phyloP scores from a whole-genome alignment of 1,284 basidiomycete species.

The Porogramme epimiltina region DNA sequence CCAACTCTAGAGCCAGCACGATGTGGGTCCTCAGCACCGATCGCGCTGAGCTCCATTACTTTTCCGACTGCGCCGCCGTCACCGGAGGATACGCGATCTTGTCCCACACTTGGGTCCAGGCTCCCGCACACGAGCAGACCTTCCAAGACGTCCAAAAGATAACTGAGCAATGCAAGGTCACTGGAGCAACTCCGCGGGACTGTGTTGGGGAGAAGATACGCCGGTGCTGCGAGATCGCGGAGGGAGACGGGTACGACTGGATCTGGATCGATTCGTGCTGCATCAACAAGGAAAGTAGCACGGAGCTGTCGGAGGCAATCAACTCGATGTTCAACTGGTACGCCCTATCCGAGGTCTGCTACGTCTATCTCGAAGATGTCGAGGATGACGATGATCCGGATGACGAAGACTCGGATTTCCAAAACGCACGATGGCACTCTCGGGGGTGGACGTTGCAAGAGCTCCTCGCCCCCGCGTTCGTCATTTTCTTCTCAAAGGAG shows the following conservation, averaged over 20 bases:
- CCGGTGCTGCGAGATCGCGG: background rate
- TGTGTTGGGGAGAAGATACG: background rate
- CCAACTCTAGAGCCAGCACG: background rate
- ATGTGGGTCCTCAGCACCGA: background rate
- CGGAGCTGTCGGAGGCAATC: background rate
- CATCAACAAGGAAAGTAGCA: background rate
- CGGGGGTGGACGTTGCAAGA: conserved; percentile 3
- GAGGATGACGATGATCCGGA: too few relatives aligned
- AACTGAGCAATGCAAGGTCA: background rate
- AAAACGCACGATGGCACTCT: background rate
- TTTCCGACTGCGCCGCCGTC: background rate
- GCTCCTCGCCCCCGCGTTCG: background rate
- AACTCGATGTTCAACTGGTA: background rate
- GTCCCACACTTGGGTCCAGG: background rate
- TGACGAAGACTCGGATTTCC: too few relatives aligned
- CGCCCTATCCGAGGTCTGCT: background rate
- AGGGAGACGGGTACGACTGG: background rate
- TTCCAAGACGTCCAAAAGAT: background rate
- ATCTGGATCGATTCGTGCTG: background rate
- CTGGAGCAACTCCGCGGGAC: background rate
- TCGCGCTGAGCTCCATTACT: background rate
- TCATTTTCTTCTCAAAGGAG: background rate
- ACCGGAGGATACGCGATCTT: background rate
- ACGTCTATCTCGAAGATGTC: background rate
- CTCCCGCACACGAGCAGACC: background rate